Percentiles rank a stretch among this genome's conserved stretches.
phyloP scores from a whole-genome alignment of 176 grass and related monocot genomes.

The Poa annua region DNA sequence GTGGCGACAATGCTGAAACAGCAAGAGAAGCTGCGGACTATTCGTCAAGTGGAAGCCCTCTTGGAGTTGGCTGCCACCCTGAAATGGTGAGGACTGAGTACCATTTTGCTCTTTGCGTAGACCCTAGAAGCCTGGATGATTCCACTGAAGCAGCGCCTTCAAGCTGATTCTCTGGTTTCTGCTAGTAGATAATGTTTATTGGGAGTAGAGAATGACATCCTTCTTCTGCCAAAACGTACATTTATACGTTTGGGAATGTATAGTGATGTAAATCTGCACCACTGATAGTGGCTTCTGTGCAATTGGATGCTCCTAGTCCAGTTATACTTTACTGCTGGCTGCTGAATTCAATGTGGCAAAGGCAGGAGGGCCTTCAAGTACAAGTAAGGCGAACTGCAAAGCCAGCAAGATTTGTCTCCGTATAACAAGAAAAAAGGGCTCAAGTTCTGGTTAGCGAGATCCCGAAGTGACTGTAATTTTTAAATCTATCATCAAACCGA shows the following conservation, averaged over 20 bases:
- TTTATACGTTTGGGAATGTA: constrained; percentile 35
- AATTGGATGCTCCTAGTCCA: background rate
- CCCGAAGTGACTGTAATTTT: too few species aligned
- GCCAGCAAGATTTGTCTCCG: background rate
- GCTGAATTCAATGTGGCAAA: background rate
- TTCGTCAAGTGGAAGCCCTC: constrained; percentile 75
- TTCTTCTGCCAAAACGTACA: background rate
- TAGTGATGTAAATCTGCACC: background rate
- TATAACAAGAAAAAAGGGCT: too few species aligned
- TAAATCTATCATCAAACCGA: too few species aligned
- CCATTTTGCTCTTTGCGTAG: background rate
- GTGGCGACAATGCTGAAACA: constrained; percentile 75
- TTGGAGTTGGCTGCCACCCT: constrained; percentile 70
- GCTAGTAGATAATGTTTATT: constrained; percentile 15
- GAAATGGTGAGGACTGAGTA: constrained; percentile 61
- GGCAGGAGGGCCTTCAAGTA: background rate
- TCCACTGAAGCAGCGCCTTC: background rate
- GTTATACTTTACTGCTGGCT: background rate
- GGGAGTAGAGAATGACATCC: background rate
- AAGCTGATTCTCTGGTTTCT: background rate
- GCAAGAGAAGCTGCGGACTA: constrained; percentile 76
- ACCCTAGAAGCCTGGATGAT: constrained; percentile 4
- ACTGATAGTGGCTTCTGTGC: background rate
- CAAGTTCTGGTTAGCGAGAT: too few species aligned
- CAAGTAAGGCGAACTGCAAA: too few species aligned